A percentile compares a stretch with the other conserved stretches of the same genome.
Conservation (phyloP, 2,329 filamentous ascomycete species). For the Cladophialophora psammophila region DNA sequence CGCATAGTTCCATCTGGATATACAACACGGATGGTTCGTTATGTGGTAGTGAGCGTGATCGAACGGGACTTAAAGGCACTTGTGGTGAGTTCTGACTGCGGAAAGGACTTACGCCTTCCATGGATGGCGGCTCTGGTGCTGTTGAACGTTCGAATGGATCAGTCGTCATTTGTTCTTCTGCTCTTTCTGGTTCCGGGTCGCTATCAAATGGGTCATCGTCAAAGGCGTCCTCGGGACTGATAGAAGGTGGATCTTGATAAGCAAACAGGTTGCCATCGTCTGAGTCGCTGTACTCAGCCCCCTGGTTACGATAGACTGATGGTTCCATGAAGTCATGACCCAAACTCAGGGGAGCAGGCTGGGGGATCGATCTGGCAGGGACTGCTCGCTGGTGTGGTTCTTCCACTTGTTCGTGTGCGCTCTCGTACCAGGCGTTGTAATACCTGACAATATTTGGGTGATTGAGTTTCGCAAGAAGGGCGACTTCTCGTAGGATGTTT, state of each 20-base stretch:
- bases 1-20: conserved; percentile 99
- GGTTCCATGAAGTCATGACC: conserved; percentile 95
- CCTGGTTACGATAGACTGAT: conserved; percentile 70
- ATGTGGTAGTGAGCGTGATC: conserved; percentile 22
- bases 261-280: conserved; percentile 45
- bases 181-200: conserved; percentile 28
- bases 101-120: conserved; percentile 21
- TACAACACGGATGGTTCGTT: conserved; percentile 73
- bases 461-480: conserved; percentile 88
- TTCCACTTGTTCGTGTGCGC: conserved; percentile 31
- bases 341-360: conserved; percentile 26
- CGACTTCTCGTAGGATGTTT: conserved; percentile 80
- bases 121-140: conserved; percentile 9
- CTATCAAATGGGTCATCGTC: conserved; percentile 51
- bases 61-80: conserved; percentile 14
- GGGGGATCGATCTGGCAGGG: conserved; percentile 22
- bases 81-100: conserved; percentile 25
- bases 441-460: conserved; percentile 90
- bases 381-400: conserved; percentile 17
- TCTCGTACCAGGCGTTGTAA: conserved; percentile 92
- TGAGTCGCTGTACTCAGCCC: conserved; percentile 76
- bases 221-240: conserved; percentile 52
- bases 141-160: conserved; percentile 26
- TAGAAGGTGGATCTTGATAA: conserved; percentile 42
- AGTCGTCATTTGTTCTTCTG: conserved; percentile 19